Evolutionary conservation across 192 early-diverging fungal genomes (phyloP).

Genomic region (Gamsiella multidivaricata): DNA sequence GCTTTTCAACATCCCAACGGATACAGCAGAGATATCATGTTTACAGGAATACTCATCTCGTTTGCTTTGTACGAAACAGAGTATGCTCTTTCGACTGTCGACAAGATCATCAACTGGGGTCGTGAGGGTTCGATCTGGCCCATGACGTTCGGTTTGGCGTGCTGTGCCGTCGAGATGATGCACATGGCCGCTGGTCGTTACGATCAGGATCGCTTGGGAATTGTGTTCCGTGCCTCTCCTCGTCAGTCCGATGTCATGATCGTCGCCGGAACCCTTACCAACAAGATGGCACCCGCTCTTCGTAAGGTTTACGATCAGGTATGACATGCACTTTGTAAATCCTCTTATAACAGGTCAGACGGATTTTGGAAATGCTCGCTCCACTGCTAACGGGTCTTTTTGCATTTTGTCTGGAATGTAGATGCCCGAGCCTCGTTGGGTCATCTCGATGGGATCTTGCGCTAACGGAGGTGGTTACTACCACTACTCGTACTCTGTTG

Average conservation of each 20-base stretch:
- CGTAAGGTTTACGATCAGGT: constrained; percentile 74
- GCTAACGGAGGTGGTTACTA: constrained; percentile 99
- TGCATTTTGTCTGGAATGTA: constrained; percentile 39
- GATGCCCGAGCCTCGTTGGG: constrained; percentile 99
- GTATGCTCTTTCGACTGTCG: constrained; percentile 89
- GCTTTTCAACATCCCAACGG: no score
- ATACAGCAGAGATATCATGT: no score
- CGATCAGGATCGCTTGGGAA: constrained; percentile 70
- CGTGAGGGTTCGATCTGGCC: constrained; percentile 93
- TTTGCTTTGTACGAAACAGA: constrained; percentile 56
- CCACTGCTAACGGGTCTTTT: no score
- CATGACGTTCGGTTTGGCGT: constrained; percentile 80
- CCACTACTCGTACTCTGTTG: constrained; percentile 97
- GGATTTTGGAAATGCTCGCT: no score
- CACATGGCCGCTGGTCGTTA: constrained; percentile 94
- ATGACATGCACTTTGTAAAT: no score
- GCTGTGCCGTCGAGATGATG: constrained; percentile 99
- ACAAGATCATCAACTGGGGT: constrained; percentile 93
- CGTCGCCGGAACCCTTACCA: constrained; percentile 97
- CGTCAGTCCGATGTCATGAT: constrained; percentile 99
- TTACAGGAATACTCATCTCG: not conserved
- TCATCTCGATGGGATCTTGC: constrained; percentile 98
- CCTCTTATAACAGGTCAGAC: no score
- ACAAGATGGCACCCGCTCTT: constrained; percentile 95
- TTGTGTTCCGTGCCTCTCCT: constrained; percentile 98